Conservation (phyloP, 1,284 basidiomycete species). For the Xerocomus minutiporus region DNA sequence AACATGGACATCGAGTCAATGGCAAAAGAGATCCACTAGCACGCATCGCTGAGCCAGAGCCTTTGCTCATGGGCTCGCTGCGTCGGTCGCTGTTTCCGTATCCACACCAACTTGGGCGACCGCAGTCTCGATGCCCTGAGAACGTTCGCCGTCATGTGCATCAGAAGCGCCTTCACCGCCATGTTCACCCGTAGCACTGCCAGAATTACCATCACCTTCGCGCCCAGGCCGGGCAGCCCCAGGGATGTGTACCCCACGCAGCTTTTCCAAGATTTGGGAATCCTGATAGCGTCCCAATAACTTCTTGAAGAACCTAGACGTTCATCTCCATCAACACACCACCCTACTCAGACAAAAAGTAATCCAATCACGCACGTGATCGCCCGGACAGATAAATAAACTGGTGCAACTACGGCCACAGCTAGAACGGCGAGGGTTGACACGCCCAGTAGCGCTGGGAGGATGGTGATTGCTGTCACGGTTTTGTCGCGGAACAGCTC, state of each 20-base stretch:
- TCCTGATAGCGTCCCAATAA: conserved; percentile 2
- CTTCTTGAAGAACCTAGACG: conserved; percentile 8
- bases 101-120: background rate
- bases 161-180: background rate
- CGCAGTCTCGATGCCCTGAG: background rate
- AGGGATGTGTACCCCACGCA: background rate
- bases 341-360: no score
- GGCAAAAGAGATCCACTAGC: background rate
- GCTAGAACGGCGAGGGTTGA: conserved; percentile 15
- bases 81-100: background rate
- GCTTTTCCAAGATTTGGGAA: conserved; percentile 2
- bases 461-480: conserved; percentile 5
- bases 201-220: background rate
- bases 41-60: background rate
- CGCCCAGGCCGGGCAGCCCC: background rate
- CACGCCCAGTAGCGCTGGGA: conserved; percentile 18
- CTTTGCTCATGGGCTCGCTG: background rate
- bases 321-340: conserved; percentile 6
- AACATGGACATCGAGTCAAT: background rate
- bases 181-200: background rate
- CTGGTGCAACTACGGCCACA: conserved; percentile 1
- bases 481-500: background rate
- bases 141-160: background rate
- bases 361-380: conserved; percentile 16
- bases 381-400: conserved; percentile 11